Percentiles rank a stretch among this genome's conserved stretches.
Conservation (phyloP, 2,329 filamentous ascomycete genomes). For the Monosporascus sp. region DNA sequence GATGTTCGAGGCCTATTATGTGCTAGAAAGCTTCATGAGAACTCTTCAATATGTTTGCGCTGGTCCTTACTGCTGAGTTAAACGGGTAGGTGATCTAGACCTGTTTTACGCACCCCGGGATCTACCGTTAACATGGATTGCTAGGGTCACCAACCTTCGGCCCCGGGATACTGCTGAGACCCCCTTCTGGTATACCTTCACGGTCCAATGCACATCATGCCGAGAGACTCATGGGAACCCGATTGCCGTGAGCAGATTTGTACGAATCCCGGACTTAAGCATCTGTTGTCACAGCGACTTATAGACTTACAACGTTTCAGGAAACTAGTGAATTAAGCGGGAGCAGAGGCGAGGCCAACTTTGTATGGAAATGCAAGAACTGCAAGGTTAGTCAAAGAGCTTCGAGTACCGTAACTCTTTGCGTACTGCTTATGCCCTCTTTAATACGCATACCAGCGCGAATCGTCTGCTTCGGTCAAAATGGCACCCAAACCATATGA, state of each 20-base stretch:
- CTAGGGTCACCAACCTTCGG: constrained; percentile 82
- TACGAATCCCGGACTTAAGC: constrained; percentile 42
- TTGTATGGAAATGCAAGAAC: constrained; percentile 99
- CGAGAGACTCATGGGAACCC: constrained; percentile 84
- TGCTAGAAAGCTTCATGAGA: not conserved
- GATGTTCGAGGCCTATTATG: not conserved
- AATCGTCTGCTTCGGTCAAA: constrained; percentile 82
- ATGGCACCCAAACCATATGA: constrained; percentile 67
- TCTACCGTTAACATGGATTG: no score
- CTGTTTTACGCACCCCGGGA: no score
- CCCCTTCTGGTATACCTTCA: constrained; percentile 97
- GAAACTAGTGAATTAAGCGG: constrained; percentile 88
- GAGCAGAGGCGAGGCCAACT: constrained; percentile 93
- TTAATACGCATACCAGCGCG: constrained; percentile 50
- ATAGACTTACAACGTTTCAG: constrained; percentile 39
- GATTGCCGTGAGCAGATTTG: constrained; percentile 83
- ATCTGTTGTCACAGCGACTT: not conserved
- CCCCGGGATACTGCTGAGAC: constrained; percentile 75
- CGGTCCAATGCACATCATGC: constrained; percentile 97
- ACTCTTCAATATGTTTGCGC: constrained; percentile 54
- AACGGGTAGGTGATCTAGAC: constrained; percentile 48
- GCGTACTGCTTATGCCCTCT: constrained; percentile 2
- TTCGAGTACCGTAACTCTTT: not conserved
- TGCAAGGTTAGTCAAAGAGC: constrained; percentile 66
- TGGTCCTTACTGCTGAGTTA: constrained; percentile 64